A percentile compares a stretch with the other conserved stretches of the same genome.
phyloP scores from a whole-genome alignment of 768 basidiomycete species.

The Lactarius evosmus region DNA sequence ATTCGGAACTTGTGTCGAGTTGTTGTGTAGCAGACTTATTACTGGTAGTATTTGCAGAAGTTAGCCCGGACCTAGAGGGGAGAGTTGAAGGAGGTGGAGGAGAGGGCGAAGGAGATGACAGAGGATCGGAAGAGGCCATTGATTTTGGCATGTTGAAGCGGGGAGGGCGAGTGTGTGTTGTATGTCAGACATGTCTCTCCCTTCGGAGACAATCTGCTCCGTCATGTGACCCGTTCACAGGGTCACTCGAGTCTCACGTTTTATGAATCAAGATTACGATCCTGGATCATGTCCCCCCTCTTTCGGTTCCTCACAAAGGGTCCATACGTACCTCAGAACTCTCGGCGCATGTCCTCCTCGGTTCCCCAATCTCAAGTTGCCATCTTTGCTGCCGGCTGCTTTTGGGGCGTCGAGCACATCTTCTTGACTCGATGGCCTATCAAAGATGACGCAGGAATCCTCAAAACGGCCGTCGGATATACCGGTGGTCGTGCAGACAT shows the following conservation, averaged over 20 bases:
- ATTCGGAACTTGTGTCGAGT: slow-evolving; percentile 68
- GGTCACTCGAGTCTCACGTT: too few species aligned
- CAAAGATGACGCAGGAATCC: slow-evolving; percentile 65
- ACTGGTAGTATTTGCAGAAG: slow-evolving; percentile 29
- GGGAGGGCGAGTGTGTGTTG: not conserved
- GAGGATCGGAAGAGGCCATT: slow-evolving; percentile 58
- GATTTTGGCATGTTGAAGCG: slow-evolving; percentile 44
- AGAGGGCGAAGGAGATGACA: slow-evolving; percentile 67
- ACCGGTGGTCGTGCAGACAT: slow-evolving; percentile 63
- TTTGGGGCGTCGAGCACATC: slow-evolving; percentile 87
- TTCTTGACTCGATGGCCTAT: slow-evolving; percentile 77
- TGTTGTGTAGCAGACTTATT: slow-evolving; percentile 36
- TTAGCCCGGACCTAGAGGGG: slow-evolving; percentile 24
- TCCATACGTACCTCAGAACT: slow-evolving; percentile 22
- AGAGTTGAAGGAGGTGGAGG: slow-evolving; percentile 44
- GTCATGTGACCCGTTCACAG: slow-evolving; percentile 15
- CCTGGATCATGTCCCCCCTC: slow-evolving; percentile 12
- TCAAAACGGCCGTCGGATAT: slow-evolving; percentile 75
- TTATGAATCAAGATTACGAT: too few species aligned
- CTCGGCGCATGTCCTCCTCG: slow-evolving; percentile 20
- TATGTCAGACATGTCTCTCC: not conserved
- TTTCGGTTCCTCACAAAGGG: slow-evolving; percentile 1
- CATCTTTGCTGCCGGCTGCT: slow-evolving; percentile 64
- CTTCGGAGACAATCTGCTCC: not conserved
- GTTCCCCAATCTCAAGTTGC: slow-evolving; percentile 37